phyloP scores from a whole-genome alignment of 805 yeast genomes.

The Tetrapisispora phaffii region DNA sequence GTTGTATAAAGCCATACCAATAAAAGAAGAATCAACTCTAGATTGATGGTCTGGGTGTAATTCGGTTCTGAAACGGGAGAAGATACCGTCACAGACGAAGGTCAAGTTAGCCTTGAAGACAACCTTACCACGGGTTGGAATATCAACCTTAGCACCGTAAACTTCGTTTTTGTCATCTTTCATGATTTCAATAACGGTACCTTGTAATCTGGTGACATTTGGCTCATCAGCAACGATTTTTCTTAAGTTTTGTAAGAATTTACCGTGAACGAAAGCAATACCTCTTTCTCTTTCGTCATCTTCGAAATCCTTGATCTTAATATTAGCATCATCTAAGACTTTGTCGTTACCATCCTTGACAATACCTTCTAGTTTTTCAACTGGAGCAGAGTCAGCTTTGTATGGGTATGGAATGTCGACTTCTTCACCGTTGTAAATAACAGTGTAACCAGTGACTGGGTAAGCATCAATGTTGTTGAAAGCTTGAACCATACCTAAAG shows the following conservation, averaged over 20 bases:
- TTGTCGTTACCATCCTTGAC: slow-evolving; percentile 52
- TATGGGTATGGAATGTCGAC: slow-evolving; percentile 64
- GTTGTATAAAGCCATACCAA: slow-evolving; percentile 67
- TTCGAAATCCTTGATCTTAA: slow-evolving; percentile 47
- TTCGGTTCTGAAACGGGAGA: slow-evolving; percentile 80
- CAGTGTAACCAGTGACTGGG: slow-evolving; percentile 70
- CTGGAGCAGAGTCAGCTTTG: slow-evolving; percentile 40
- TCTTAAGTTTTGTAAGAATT: slow-evolving; percentile 70
- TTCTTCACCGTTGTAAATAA: slow-evolving; percentile 50
- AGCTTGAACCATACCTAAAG: slow-evolving; percentile 70
- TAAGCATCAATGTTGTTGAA: slow-evolving; percentile 48
- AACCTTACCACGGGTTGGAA: slow-evolving; percentile 33
- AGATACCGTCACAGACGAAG: slow-evolving; percentile 85
- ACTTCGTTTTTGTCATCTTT: slow-evolving; percentile 48
- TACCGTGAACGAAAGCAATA: slow-evolving; percentile 88
- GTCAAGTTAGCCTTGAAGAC: slow-evolving; percentile 54
- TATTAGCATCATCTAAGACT: slow-evolving; percentile 39
- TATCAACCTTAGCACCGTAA: slow-evolving; percentile 63
- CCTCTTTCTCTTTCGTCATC: slow-evolving; percentile 52
- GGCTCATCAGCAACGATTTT: slow-evolving; percentile 54
- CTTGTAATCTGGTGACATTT: slow-evolving; percentile 72
- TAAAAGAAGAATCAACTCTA: slow-evolving; percentile 68
- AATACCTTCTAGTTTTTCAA: slow-evolving; percentile 44
- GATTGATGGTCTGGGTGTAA: slow-evolving; percentile 56
- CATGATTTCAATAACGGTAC: slow-evolving; percentile 64